Evolutionary conservation across 2,329 filamentous ascomycete species (phyloP).

Genomic region (Zymoseptoria crescenta): DNA sequence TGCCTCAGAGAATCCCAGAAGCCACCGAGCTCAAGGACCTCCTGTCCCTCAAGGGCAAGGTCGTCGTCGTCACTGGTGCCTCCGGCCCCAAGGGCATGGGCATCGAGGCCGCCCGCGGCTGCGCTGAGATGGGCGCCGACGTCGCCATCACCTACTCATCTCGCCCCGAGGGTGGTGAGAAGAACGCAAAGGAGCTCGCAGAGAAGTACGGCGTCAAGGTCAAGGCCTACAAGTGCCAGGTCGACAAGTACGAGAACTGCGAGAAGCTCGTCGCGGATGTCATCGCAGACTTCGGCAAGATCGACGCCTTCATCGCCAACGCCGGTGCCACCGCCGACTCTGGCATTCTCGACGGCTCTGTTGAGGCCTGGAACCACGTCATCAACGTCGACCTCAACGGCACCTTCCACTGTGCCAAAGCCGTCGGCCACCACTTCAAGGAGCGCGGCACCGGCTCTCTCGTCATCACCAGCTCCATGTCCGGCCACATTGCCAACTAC

Average conservation of each 20-base stretch:
- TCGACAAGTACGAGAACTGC: conserved; percentile 50
- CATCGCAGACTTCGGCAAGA: conserved; percentile 61
- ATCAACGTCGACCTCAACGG: conserved; percentile 83
- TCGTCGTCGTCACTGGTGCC: conserved; percentile 45
- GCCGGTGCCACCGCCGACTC: conserved; percentile 62
- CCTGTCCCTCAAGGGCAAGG: conserved; percentile 47
- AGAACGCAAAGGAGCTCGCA: conserved; percentile 55
- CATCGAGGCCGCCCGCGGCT: conserved; percentile 58
- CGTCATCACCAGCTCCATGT: conserved; percentile 66
- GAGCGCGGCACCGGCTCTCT: conserved; percentile 56
- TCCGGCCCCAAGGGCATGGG: conserved; percentile 60
- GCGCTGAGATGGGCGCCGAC: conserved; percentile 57
- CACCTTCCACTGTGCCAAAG: conserved; percentile 76
- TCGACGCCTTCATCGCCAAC: conserved; percentile 61
- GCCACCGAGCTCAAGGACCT: conserved; percentile 51
- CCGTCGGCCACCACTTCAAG: conserved; percentile 73
- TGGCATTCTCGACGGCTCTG: conserved; percentile 61
- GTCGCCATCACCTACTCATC: conserved; percentile 61
- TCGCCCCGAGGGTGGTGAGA: conserved; percentile 53
- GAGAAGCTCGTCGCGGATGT: conserved; percentile 52
- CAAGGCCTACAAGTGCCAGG: conserved; percentile 60
- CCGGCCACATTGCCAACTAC: conserved; percentile 76
- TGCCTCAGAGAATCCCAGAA: conserved; percentile 53
- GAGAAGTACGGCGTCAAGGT: conserved; percentile 56
- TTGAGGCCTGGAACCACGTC: conserved; percentile 68